Base-by-base conservation (phyloP, 2,329 filamentous ascomycete genomes). In the Cordyceps fumosorosea region DNA sequence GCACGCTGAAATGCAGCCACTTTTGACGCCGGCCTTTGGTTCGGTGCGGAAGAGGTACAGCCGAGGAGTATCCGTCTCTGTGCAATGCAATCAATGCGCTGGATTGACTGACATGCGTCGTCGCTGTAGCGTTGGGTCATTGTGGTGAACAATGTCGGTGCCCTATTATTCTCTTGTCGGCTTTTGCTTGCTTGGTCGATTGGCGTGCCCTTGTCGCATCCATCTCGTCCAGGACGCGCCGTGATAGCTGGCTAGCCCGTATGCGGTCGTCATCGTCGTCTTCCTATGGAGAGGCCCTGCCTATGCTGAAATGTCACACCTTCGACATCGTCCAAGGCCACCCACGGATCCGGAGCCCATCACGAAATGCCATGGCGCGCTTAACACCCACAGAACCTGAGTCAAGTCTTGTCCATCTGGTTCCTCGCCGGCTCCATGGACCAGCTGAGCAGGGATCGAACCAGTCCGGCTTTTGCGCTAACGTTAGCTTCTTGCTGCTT, bases 1-100 rank as follows among this genome's bases (percentile, higher is more conserved):
- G 55, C 56, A 42, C 29, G 56, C 56, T 59, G 55, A 57, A 57
- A 48, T 57, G 55, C 55, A 57, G 55, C 55, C 55, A 57, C 55
- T 22, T 44, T 44, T 57, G 42, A 29, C 29, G 24, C 26, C 11
- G 42, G 26, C 44, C 34, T 45, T 34, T 32, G 24, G 5, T 56
- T 11, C 7, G 26, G 42, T 20, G 26, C 40, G 16, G 26, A 45
- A 26, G 16, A 50, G 22, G 10, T 32, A 34, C 56, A 51, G 29
- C 55, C 44, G 55, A 37, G 32, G 29, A 29, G 20, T 44, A n/a
- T n/a, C 16, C 3, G 18, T 44, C 16, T 44, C 29, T 29, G 29
- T 29, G 26, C 29, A 29, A 6, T 29, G 29, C 29, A 29, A 3
- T 29, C 29, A 5, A 29, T 7, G 29, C 6, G 8, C 29, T 29